Evolutionary conservation across 78 protist species (phyloP), one percentile per base, ranked within the genome.

Genomic region (Chrysochromulina parva): DNA sequence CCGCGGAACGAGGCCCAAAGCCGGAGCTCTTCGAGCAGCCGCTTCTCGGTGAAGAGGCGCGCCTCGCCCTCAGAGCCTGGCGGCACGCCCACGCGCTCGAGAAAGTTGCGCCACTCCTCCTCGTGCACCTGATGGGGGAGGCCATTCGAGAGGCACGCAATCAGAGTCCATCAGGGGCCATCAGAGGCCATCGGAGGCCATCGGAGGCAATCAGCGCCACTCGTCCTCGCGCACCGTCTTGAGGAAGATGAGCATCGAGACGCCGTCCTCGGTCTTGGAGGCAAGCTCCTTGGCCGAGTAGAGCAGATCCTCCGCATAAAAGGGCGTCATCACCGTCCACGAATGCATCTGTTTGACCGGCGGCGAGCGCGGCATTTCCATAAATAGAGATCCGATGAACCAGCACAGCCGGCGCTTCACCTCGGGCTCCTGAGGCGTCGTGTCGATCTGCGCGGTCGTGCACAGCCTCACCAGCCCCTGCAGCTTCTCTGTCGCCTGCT

Each of bases 331-430:
- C 22, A 47, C 38, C 67, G 78, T 28, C 74, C n/a, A 54, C 59
- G 78, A 58, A 26, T 6, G 58, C 73, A 73, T 73, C 47, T 38
- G 9, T 2, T 1, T 5, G 17, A 87, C 90, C 3, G 92, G 82
- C 59, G 92, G 92, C 54, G 92, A 55, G 55, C 11, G 16, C 19
- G 92, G 92, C 88, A 71, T 55, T 10, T 9, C 85, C 92, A 89
- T 89, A 86, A 71, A 89, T 26, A 89, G 92, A n/a, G 92, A 89
- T 52, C 73, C 73, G 55, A 50, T 7, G 71, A 74, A 89, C 65
- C 74, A 89, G 17, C 22, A 0, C 38, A 89, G 60, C n/a, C 92
- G 85, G 22, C 91, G 80, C 28, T 3, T 0, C 59, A 50, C 85
- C 60, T 78, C 86, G 22, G 3, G 3, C 19, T 53, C n/a, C 9